These are phyloP conservation scores for Quercus lobata DNA, from an alignment of 331 rosid genomes.

Conservation along the genomic window DNA sequence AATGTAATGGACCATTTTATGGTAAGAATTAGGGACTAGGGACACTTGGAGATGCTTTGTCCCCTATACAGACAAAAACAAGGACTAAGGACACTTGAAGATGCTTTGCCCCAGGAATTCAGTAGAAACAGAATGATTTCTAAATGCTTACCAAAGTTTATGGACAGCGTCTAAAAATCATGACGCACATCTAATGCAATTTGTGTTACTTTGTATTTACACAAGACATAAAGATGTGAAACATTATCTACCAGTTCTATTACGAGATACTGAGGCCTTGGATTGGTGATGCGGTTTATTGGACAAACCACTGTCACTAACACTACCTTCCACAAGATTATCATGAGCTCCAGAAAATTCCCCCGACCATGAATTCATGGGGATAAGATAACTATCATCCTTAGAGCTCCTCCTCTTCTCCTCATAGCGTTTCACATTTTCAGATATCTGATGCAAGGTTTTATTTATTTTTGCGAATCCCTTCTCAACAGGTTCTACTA, in stretches of 20 bases:
- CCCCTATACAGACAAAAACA: too few relatives aligned
- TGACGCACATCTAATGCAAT: not conserved
- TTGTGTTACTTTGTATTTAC: not conserved
- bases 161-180: not conserved
- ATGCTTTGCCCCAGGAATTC: too few relatives aligned
- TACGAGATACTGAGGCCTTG: constrained; percentile 42
- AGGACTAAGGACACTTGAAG: too few relatives aligned
- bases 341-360: constrained; percentile 74
- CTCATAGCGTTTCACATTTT: constrained; percentile 85
- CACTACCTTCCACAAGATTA: constrained; percentile 64
- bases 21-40: not conserved
- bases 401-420: constrained; percentile 64
- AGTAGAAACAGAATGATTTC: too few relatives aligned
- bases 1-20: not conserved
- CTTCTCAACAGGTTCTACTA: constrained; percentile 94
- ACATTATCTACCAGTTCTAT: constrained; percentile 37
- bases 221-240: not conserved
- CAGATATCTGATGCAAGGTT: constrained; percentile 85
- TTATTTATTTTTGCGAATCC: constrained; percentile 76
- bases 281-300: constrained; percentile 46
- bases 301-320: constrained; percentile 79
- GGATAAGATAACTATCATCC: constrained; percentile 77
- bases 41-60: too few relatives aligned
- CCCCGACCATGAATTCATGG: constrained; percentile 59
- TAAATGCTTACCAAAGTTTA: too few relatives aligned